Conservation (phyloP, 306 rosid genomes). For the Malus sylvestris region DNA sequence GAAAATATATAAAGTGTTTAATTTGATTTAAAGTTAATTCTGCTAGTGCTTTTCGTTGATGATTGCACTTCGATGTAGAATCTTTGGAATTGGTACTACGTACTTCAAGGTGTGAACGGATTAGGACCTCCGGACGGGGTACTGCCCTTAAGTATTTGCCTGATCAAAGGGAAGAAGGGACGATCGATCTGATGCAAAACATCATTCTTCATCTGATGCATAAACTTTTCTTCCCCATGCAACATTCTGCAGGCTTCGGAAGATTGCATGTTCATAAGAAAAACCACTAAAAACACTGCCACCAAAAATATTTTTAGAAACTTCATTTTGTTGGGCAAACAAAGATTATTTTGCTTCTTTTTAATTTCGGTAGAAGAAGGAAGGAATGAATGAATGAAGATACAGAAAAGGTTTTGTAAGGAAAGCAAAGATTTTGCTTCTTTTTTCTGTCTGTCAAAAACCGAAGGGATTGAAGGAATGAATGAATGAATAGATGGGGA, state of each 20-base stretch:
- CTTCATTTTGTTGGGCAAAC: not conserved
- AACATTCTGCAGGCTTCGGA: constrained; percentile 3
- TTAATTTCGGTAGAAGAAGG: not conserved
- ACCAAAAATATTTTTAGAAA: not conserved
- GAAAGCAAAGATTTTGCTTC: not conserved
- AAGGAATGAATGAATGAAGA: too few relatives aligned
- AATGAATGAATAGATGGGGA: not conserved
- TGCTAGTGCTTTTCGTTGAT: not conserved
- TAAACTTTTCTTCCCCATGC: not conserved
- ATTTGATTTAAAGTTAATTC: not conserved
- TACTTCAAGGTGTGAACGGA: not conserved
- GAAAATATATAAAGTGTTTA: not conserved
- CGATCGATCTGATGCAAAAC: not conserved
- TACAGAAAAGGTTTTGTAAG: not conserved
- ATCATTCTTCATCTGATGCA: not conserved
- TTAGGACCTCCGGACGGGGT: not conserved
- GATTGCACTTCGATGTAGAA: not conserved
- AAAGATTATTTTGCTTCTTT: not conserved
- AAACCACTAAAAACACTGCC: not conserved
- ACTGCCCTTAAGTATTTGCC: not conserved
- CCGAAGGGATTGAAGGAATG: not conserved
- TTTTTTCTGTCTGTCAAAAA: not conserved
- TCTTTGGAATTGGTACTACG: too few relatives aligned
- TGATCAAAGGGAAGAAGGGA: not conserved
- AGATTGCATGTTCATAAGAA: not conserved